Evolutionary conservation across 495 filamentous ascomycete species (phyloP), one percentile per base, ranked within the genome.

Genomic region (Talaromyces wortmannii): DNA sequence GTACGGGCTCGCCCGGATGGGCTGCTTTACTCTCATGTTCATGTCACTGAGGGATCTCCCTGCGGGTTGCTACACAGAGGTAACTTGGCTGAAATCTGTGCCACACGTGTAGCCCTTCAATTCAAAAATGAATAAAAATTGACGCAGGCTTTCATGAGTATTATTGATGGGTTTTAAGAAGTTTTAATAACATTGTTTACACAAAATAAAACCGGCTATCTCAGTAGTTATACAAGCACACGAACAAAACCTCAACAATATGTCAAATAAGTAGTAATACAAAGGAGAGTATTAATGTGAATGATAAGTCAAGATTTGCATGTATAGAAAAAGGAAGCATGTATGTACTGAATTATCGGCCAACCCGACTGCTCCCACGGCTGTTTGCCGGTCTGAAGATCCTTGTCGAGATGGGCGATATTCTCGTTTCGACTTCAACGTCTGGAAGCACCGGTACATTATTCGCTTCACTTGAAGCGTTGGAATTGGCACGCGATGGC

Each of bases 401-500:
- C 45, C 52, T 46, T 45, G 52, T 53, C 3, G 52, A 45, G 33
- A 53, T 42, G 31, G 52, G 52, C 8, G 52, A 53, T 32, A 53
- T 53, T 4, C 52, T 12, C 29, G 52, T 53, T 42, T 53, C 52
- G 11, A 53, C 43, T 6, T 53, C 52, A 4, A 53, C 43, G 17
- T 53, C 52, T 16, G 52, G 52, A 11, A 53, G 31, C 15, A 53
- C 29, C 6, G 52, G 52, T 2, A 30, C 32, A n/a, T 32, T 42
- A 4, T 45, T 87, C 88, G 30, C 36, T 40, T 8, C 36, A 10
- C 5, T 5, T 2, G 36, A 40, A 8, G 8, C 13, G 5, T 40
- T 40, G 36, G 36, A 40, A 13, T 40, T 40, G 36, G 8, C 36
- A 40, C 13, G 36, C 8, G 36, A 40, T 40, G 36, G 36, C 1